Evolutionary conservation across 1,284 basidiomycete species (phyloP).

Genomic region (Coriolopsis trogii): DNA sequence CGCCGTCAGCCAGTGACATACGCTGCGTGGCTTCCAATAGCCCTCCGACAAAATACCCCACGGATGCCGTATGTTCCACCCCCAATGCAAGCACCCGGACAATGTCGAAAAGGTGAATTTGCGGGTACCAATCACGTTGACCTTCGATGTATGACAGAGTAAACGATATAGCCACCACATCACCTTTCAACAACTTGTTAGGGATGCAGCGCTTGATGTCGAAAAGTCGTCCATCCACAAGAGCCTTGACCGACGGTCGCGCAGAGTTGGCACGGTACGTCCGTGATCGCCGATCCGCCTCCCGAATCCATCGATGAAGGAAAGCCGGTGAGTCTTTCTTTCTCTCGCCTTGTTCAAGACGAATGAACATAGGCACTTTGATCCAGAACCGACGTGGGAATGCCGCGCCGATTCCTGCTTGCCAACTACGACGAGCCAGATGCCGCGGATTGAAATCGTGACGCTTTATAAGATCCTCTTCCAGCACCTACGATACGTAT

Average conservation of each 20-base stretch:
- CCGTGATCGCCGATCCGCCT: not conserved
- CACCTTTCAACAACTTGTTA: not conserved
- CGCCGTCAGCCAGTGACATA: no score
- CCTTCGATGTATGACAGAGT: not conserved
- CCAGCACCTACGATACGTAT: no score
- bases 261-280: not conserved
- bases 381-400: not conserved
- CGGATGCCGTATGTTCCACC: no score
- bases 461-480: no score
- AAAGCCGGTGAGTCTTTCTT: no score
- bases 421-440: no score
- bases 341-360: not conserved
- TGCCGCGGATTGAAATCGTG: no score
- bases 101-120: no score
- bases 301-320: not conserved
- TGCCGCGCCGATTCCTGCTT: no score
- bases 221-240: not conserved
- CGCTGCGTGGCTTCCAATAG: no score
- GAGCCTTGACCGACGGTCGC: not conserved
- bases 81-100: no score
- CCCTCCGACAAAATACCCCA: no score
- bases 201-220: not conserved
- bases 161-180: not conserved
- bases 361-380: not conserved
- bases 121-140: not conserved